Conservation (phyloP, 306 rosid species). For the Styphnolobium japonicum region DNA sequence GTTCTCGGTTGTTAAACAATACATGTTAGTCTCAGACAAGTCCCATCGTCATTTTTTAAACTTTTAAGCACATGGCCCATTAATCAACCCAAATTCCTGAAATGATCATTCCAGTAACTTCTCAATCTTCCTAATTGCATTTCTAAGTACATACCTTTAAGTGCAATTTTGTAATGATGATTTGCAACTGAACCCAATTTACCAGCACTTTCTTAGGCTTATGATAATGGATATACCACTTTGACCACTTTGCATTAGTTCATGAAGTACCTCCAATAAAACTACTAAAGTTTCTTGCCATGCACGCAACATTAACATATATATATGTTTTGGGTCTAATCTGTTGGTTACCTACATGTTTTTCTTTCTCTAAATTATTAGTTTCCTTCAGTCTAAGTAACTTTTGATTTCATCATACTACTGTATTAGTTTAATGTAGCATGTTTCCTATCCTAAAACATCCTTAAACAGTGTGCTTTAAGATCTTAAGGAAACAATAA, state of each 20-base stretch:
- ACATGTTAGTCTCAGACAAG: slow-evolving; percentile 3
- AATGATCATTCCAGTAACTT: slow-evolving; percentile 4
- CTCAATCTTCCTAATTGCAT: slow-evolving; percentile 26
- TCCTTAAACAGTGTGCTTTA: not conserved
- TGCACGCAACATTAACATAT: slow-evolving; percentile 29
- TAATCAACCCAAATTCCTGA: not conserved
- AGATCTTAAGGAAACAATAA: not conserved
- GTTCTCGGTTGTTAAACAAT: slow-evolving; percentile 16
- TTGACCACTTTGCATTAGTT: slow-evolving; percentile 18
- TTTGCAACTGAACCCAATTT: slow-evolving; percentile 24
- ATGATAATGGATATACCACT: slow-evolving; percentile 21
- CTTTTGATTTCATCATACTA: slow-evolving; percentile 35
- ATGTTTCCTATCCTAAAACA: not conserved
- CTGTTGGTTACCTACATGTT: not conserved
- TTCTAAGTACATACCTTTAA: slow-evolving; percentile 39
- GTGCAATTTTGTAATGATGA: slow-evolving; percentile 37
- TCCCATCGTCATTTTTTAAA: not conserved
- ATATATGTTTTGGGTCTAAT: not conserved
- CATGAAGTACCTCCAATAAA: not conserved
- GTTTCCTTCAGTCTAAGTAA: slow-evolving; percentile 38
- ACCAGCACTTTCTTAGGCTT: slow-evolving; percentile 19
- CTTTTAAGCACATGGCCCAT: not conserved
- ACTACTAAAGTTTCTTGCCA: slow-evolving; percentile 26
- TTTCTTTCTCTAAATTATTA: slow-evolving; percentile 30
- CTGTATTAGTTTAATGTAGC: not conserved